These are phyloP conservation scores for Brettanomyces bruxellensis DNA, from an alignment of 805 yeast species.

Conservation along the genomic window DNA sequence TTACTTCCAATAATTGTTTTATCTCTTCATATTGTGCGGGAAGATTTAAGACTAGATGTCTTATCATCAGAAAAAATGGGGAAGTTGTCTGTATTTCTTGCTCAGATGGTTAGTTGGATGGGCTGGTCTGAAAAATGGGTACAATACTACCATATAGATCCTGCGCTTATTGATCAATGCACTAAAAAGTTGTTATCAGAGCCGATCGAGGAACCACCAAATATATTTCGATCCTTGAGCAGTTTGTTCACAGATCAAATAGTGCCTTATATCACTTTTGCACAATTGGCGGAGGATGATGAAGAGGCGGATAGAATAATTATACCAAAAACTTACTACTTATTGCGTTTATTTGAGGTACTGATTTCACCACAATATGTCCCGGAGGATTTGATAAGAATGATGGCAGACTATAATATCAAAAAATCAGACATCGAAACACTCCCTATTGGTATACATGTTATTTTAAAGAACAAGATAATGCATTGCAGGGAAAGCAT, in stretches of 20 bases:
- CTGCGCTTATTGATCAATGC: conserved; percentile 26
- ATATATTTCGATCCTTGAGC: conserved; percentile 44
- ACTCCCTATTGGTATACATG: conserved; percentile 61
- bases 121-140: conserved; percentile 69
- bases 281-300: conserved; percentile 55
- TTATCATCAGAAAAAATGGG: conserved; percentile 28
- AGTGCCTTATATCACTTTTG: conserved; percentile 52
- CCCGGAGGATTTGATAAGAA: conserved; percentile 45
- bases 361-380: conserved; percentile 46
- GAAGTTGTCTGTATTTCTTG: conserved; percentile 44
- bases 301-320: conserved; percentile 49
- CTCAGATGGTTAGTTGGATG: conserved; percentile 57
- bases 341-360: conserved; percentile 54
- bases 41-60: conserved; percentile 58
- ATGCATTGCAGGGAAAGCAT: conserved; percentile 44
- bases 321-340: conserved; percentile 57
- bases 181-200: conserved; percentile 33
- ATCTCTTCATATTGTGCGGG: conserved; percentile 68
- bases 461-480: conserved; percentile 59
- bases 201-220: conserved; percentile 50
- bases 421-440: conserved; percentile 47
- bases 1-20: conserved; percentile 54
- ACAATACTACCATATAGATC: conserved; percentile 38
- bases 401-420: conserved; percentile 52
- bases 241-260: conserved; percentile 40